A percentile compares a stretch with the other conserved stretches of the same genome.
Conservation (phyloP, 352 stramenopile genomes). For the Phytopythium kandeliae region DNA sequence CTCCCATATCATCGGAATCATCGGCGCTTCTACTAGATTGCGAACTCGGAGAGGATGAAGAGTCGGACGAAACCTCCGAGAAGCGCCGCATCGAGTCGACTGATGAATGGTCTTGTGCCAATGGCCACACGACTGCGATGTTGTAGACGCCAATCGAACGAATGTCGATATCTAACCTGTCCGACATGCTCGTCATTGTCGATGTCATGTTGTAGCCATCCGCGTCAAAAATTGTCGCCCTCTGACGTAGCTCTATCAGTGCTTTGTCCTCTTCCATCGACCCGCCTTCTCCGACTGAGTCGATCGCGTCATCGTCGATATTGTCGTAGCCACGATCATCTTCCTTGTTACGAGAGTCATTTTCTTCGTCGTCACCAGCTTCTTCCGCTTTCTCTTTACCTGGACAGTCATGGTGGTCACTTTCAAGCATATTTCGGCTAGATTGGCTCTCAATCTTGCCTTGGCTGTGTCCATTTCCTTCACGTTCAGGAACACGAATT, state of each 20-base stretch:
- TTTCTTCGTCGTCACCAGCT: not conserved
- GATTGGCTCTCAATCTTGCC: not conserved
- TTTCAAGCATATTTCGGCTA: not conserved
- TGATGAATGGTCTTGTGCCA: slow-evolving; percentile 3
- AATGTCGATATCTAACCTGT: slow-evolving; percentile 27
- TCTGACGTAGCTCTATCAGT: not conserved
- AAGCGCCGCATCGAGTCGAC: not conserved
- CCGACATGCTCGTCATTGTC: not conserved
- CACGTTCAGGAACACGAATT: not conserved
- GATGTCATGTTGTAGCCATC: slow-evolving; percentile 1
- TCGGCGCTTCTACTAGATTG: not conserved
- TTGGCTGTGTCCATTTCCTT: not conserved
- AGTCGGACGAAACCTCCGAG: not conserved
- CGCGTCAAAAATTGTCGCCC: not conserved
- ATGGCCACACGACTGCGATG: slow-evolving; percentile 37
- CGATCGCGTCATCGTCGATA: not conserved
- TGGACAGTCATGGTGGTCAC: not conserved
- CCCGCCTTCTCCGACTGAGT: not conserved
- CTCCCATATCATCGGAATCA: not conserved
- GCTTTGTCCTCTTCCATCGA: not conserved
- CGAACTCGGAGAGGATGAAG: not conserved
- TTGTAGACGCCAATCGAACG: slow-evolving; percentile 46
- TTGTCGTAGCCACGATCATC: not conserved
- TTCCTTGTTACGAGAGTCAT: not conserved
- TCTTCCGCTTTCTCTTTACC: not conserved